Base-by-base conservation (phyloP, 2,329 filamentous ascomycete species). In the Leptographium galeiforme region DNA sequence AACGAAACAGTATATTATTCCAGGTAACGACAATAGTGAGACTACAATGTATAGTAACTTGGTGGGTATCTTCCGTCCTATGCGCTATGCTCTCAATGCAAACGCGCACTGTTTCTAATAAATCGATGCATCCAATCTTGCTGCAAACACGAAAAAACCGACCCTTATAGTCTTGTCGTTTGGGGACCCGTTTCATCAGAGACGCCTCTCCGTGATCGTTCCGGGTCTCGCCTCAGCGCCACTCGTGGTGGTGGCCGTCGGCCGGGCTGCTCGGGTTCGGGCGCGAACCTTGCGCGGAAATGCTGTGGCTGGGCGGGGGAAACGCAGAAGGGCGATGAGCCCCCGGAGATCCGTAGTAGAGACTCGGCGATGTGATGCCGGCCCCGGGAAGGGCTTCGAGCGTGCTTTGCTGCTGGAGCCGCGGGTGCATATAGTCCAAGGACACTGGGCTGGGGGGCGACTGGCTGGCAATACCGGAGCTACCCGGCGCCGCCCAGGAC, bases 21-120 rank as follows among this genome's bases (percentile, higher is more conserved):
- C 33, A 50, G 47, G 6, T 25, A 50, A 50, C 48, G n/a, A 38
- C 33, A 25, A 39, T 38, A 19, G 16, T 16, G 18, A 19, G 8
- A n/a, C 33, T 39, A 48, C 32, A 44, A 14, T 50, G 48, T 38
- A 25, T 50, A 39, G 16, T 43, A 34, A 19, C 11, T 50, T 8
- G 19, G 38, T 50, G 45, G 53, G 52, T 53, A 53, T 53, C 38
- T 51, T 48, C 32, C 38, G 19, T 53, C 36, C 43, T 51, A 16
- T 46, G 47, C 40, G 53, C 53, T 48, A 44, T 40, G 41, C 40
- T 33, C 14, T 36, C 18, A 16, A 43, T 41, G 16, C 33, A 44
- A 48, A 49, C 49, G 49, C 45, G 34, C 50, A 6, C 39, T 48
- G 44, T 36, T 48, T 54, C 45, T 43, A 49, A 33, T 33, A 55